These are phyloP conservation scores for Schizophyllum amplum DNA, from an alignment of 1,284 basidiomycete species.

Conservation along the genomic window DNA sequence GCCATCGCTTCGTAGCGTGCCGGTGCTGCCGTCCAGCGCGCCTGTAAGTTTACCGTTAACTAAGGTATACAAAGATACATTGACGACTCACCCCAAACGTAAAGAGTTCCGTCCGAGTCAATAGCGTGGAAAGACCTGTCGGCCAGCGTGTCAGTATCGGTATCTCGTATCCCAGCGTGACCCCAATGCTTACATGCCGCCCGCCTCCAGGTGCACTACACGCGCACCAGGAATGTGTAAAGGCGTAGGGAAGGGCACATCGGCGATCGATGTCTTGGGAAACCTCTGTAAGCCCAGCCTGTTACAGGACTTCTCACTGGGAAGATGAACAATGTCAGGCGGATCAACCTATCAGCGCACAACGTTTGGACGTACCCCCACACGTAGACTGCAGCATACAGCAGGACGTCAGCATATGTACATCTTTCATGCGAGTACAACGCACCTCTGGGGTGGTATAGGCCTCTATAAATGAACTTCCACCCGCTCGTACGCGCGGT, in stretches of 20 bases:
- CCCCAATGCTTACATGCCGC: constrained; percentile 58
- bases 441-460: constrained; percentile 46
- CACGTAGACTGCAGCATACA: constrained; percentile 43
- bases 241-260: constrained; percentile 56
- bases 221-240: constrained; percentile 48
- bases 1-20: constrained; percentile 40
- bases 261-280: constrained; percentile 24
- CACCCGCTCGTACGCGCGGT: constrained; percentile 70
- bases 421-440: not conserved
- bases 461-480: constrained; percentile 71
- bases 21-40: constrained; percentile 45
- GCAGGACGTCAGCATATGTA: not conserved
- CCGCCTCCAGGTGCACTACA: constrained; percentile 70
- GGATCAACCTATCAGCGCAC: not conserved
- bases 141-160: constrained; percentile 3
- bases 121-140: constrained; percentile 73
- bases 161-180: constrained; percentile 1
- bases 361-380: constrained; percentile 59
- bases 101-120: constrained; percentile 64
- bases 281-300: constrained; percentile 46
- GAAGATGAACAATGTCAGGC: not conserved
- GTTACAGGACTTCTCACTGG: constrained; percentile 48
- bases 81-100: constrained; percentile 69
- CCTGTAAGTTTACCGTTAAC: constrained; percentile 32
- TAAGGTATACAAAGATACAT: constrained; percentile 5